These are phyloP conservation scores for Psilocybe sp. DNA, from an alignment of 768 basidiomycete genomes.

Conservation along the genomic window DNA sequence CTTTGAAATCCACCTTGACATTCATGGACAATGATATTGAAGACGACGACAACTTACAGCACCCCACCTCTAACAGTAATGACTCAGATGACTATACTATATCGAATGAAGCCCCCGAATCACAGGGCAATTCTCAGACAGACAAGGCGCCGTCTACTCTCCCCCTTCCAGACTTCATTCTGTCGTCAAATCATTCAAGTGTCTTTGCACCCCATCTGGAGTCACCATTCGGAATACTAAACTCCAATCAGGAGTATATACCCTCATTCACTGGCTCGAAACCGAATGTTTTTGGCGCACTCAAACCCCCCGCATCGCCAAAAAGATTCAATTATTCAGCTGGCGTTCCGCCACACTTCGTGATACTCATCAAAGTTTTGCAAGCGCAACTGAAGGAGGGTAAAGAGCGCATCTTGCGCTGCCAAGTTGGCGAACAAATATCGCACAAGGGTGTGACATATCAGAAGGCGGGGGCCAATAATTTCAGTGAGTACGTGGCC, in stretches of 20 bases:
- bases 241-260: no score
- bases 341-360: conserved; percentile 22
- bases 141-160: background rate
- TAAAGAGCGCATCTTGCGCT: conserved; percentile 29
- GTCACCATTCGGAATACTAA: no score
- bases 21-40: background rate
- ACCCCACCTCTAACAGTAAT: background rate
- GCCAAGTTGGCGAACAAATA: conserved; percentile 32
- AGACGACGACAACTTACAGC: background rate
- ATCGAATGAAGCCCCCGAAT: no score
- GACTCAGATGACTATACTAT: no score
- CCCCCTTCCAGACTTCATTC: background rate
- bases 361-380: conserved; percentile 32
- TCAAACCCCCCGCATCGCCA: background rate
- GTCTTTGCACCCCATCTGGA: no score
- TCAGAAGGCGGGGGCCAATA: conserved; percentile 34
- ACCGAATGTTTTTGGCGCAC: background rate
- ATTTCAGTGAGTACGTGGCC: conserved; percentile 38
- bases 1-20: background rate
- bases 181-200: background rate
- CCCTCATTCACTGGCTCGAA: background rate
- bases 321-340: background rate
- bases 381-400: conserved; percentile 29
- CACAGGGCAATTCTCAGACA: background rate
- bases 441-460: conserved; percentile 27